Base-by-base conservation (phyloP, 2,329 filamentous ascomycete species). In the Seiridium cupressi region DNA sequence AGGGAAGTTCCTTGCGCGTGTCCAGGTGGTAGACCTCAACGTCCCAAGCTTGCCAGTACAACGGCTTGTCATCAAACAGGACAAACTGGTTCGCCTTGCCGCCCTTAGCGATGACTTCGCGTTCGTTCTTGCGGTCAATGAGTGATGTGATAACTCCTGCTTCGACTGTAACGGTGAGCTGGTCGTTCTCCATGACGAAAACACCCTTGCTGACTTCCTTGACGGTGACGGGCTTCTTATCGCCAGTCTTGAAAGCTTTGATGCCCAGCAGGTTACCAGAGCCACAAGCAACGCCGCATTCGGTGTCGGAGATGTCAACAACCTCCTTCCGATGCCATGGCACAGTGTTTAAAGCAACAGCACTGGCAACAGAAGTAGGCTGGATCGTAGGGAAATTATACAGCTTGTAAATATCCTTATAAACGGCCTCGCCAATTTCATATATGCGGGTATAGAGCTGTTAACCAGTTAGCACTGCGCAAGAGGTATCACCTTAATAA, bases 31-130 rank as follows among this genome's bases (percentile, higher is more conserved):
- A 99, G 35, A 98, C 93, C 75, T 99, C 95, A 5, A 98, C 94
- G 73, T 99, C 94, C 93, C 94, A 97, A 3, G 93, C 93, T 76
- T 97, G 92, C 93, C 93, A 98, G 79, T 96, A 97, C 32, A 97
- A 84, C 31, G 93, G 93, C 77, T 98, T 97, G 77, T 99, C 95
- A 70, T 99, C 95, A 69, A 96, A 98, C 32, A 98, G 87, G 64
- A 98, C 93, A 55, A 95, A 86, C 72, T 97, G 93, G 66, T 96
- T 97, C 32, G 90, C 93, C 73, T 93, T 93, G 32, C 85, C 84
- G 44, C 85, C 87, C 66, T 84, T 77, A 3, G 91, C 83, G 54
- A 99, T 84, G 26, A 96, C 77, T 73, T 99, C 93, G 56, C 94
- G 88, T 34, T 89, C 81, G 8, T 85, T 87, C 49, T 81, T 75